Percentiles rank a stretch among this genome's conserved stretches.
Conservation (phyloP, 2,329 filamentous ascomycete species). For the Domatiomyces catenatus region DNA sequence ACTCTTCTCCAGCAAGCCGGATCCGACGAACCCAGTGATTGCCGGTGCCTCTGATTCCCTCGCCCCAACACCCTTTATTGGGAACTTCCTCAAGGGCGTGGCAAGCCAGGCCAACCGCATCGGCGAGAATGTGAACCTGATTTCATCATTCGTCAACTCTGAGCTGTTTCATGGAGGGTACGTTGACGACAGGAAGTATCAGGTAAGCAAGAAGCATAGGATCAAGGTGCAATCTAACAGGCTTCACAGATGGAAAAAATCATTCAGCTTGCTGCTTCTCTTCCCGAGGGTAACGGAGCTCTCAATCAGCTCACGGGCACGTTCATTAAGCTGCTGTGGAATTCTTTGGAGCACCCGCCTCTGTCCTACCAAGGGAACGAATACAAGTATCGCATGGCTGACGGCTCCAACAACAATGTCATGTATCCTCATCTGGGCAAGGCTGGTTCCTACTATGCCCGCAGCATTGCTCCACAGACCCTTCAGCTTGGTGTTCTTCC, state of each 20-base stretch:
- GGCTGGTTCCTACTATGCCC: constrained; percentile 48
- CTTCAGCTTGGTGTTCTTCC: constrained; percentile 43
- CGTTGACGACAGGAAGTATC: constrained; percentile 17
- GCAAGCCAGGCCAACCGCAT: constrained; percentile 15
- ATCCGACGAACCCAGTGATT: constrained; percentile 17
- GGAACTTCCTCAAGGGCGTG: constrained; percentile 10
- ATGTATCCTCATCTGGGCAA: constrained; percentile 44
- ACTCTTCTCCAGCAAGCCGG: constrained; percentile 4
- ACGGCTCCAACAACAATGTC: constrained; percentile 33
- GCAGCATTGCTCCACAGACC: constrained; percentile 40
- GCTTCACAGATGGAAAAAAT: constrained; percentile 16
- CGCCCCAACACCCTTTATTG: constrained; percentile 8
- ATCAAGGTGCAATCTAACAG: neutral
- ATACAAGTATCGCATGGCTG: constrained; percentile 21
- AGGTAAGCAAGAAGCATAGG: constrained; percentile 5
- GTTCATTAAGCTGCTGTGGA: constrained; percentile 21
- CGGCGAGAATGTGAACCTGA: constrained; percentile 13
- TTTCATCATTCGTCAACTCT: constrained; percentile 15
- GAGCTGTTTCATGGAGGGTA: constrained; percentile 16
- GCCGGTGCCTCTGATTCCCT: constrained; percentile 12
- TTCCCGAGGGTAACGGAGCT: constrained; percentile 17
- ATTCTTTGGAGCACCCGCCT: constrained; percentile 22
- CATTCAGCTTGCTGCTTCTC: constrained; percentile 15
- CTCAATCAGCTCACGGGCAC: constrained; percentile 16
- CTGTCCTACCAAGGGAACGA: constrained; percentile 21